Evolutionary conservation across 495 filamentous ascomycete species (phyloP), one percentile per base, ranked within the genome.

Genomic region (Geoglossum glabrum): DNA sequence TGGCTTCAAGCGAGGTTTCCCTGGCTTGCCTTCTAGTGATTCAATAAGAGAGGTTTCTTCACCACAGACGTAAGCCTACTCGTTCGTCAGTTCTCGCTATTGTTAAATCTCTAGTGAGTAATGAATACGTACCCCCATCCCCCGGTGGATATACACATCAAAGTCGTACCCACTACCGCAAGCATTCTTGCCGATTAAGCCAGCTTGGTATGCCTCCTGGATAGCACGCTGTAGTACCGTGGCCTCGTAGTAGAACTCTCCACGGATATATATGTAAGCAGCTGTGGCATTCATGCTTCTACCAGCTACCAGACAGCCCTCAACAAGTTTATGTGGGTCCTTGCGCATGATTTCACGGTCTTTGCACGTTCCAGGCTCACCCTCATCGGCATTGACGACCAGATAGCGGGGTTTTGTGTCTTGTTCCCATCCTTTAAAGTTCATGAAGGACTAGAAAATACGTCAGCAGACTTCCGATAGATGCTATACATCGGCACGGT

Each of bases 341-440:
- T 98, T 97, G 69, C 92, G 87, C 90, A 98, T 98, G 66, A 98
- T 98, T 72, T 97, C 93, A 67, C 92, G 85, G 70, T 98, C 92
- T 74, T 98, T 98, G 83, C 92, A 98, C 33, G 92, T 98, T 67
- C 92, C 92, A 9, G 92, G 92, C 71, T 98, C 92, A 67, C 92
- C 92, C 76, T 98, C 92, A 68, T 98, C 92, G 62, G 92, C 92
- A 65, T 98, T 98, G 74, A 98, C 86, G 55, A 98, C 89, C 45
- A 98, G 76, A 65, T 98, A 98, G 58, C 92, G 82, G 59, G 93
- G 93, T 70, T 93, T 90, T 57, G 76, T 88, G 67, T 95, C 93
- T 76, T 96, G 95, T 64, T 97, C 89, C 93, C 92, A 98, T 69
- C 87, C 93, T 72, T 96, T 95, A 79, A 88, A 87, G 75, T 97